Evolutionary conservation across 2,329 filamentous ascomycete genomes (phyloP).

Genomic region (Colletotrichum tabaci): DNA sequence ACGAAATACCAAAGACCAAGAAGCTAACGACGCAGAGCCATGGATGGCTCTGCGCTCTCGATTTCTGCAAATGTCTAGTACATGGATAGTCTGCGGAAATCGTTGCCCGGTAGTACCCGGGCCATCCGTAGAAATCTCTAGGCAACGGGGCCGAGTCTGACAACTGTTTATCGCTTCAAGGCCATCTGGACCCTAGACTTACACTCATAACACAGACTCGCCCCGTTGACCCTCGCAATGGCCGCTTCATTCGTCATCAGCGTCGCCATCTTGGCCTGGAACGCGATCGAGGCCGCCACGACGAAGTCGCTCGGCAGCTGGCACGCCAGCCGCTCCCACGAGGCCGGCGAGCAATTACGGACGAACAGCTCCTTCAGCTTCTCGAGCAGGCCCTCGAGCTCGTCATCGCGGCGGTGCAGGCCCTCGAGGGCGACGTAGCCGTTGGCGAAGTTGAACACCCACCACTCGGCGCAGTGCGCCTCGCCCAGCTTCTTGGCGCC

Average conservation of each 20-base stretch:
- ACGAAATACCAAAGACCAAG: not conserved
- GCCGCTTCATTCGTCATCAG: slow-evolving; percentile 33
- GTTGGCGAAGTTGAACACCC: slow-evolving; percentile 32
- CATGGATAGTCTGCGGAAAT: not conserved
- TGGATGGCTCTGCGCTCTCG: not conserved
- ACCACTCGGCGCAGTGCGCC: slow-evolving; percentile 31
- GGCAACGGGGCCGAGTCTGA: not conserved
- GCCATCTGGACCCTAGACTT: slow-evolving; percentile 35
- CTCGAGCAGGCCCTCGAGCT: slow-evolving; percentile 8
- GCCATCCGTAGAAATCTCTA: not conserved
- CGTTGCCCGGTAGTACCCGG: too few species aligned
- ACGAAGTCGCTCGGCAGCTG: slow-evolving; percentile 27
- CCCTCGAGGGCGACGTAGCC: slow-evolving; percentile 29
- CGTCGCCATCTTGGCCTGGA: slow-evolving; percentile 33
- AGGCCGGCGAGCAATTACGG: slow-evolving; percentile 17
- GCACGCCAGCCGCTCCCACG: slow-evolving; percentile 26
- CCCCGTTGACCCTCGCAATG: slow-evolving; percentile 30
- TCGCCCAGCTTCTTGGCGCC: slow-evolving; percentile 19
- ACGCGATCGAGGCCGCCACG: slow-evolving; percentile 33
- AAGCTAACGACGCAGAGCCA: too few species aligned
- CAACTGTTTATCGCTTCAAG: slow-evolving; percentile 9
- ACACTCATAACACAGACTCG: slow-evolving; percentile 38
- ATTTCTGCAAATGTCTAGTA: not conserved
- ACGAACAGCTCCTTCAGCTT: slow-evolving; percentile 27
- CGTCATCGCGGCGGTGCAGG: slow-evolving; percentile 29